Evolutionary conservation across 768 basidiomycete species (phyloP).

Genomic region (Tulasnella sp.): DNA sequence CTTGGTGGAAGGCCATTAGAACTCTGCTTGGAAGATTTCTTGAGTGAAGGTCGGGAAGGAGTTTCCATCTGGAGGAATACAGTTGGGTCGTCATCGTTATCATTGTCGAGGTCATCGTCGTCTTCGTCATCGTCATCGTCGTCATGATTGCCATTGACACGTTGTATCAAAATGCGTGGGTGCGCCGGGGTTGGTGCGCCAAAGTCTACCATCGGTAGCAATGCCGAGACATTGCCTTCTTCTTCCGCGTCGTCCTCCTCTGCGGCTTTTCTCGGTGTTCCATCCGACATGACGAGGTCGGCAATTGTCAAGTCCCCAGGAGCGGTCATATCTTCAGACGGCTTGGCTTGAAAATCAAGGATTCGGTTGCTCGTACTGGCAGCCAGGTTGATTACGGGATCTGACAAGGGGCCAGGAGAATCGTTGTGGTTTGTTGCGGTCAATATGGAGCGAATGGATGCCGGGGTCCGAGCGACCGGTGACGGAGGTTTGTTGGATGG

Average conservation of each 20-base stretch:
- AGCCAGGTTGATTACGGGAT: constrained; percentile 14
- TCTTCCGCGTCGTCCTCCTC: constrained; percentile 19
- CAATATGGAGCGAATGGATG: background rate
- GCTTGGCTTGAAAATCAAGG: background rate
- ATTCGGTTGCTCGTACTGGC: constrained; percentile 8
- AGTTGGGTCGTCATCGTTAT: constrained; percentile 20
- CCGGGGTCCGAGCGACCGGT: constrained; percentile 7
- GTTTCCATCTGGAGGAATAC: constrained; percentile 12
- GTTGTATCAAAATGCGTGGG: constrained; percentile 1
- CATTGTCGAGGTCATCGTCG: constrained; percentile 19
- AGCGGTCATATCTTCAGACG: constrained; percentile 13
- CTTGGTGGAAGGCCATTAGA: background rate
- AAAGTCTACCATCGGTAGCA: constrained; percentile 21
- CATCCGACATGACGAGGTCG: background rate
- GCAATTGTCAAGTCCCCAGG: constrained; percentile 9
- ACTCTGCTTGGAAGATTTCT: background rate
- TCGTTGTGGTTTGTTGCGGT: background rate
- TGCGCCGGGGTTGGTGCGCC: constrained; percentile 20
- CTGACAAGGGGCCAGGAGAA: constrained; percentile 23
- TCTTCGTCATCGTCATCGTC: constrained; percentile 19
- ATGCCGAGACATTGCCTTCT: constrained; percentile 20
- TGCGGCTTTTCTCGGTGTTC: background rate
- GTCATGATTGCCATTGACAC: background rate
- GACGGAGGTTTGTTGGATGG: background rate
- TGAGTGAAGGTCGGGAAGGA: background rate